A percentile compares a stretch with the other conserved stretches of the same genome.
These are phyloP conservation scores for Dalbergia cochinchinensis DNA, from an alignment of 306 rosid genomes.

Conservation along the genomic window DNA sequence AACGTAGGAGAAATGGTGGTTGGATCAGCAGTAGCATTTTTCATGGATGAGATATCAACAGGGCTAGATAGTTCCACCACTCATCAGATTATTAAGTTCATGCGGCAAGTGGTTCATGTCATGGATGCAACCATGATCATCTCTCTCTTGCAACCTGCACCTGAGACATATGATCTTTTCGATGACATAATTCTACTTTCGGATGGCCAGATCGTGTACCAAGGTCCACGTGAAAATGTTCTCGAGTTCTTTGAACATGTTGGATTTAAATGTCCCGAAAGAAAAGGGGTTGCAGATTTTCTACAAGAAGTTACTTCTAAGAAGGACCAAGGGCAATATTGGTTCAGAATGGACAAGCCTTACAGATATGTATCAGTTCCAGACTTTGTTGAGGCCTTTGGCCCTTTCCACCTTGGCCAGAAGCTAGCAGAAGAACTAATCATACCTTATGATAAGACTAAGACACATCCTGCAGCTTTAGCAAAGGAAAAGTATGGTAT, in stretches of 20 bases:
- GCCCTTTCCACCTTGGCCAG: slow-evolving; percentile 56
- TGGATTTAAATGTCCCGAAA: not conserved
- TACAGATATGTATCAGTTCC: slow-evolving; percentile 44
- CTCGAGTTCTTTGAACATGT: not conserved
- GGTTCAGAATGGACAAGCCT: not conserved
- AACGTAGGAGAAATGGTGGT: slow-evolving; percentile 78
- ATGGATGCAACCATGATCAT: not conserved
- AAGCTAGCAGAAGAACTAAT: slow-evolving; percentile 49
- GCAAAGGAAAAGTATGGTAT: slow-evolving; percentile 33
- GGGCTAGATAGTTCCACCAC: slow-evolving; percentile 82
- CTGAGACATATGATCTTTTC: not conserved
- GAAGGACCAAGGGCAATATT: not conserved
- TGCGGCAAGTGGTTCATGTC: not conserved
- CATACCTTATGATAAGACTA: slow-evolving; percentile 59
- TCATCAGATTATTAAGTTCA: slow-evolving; percentile 62
- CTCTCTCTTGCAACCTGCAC: not conserved
- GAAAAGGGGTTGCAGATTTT: not conserved
- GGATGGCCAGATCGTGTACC: not conserved
- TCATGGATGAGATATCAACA: slow-evolving; percentile 85
- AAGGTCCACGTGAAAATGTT: not conserved
- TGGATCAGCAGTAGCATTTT: slow-evolving; percentile 73
- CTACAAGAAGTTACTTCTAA: not conserved
- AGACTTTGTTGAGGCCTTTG: slow-evolving; percentile 58
- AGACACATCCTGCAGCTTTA: slow-evolving; percentile 70
- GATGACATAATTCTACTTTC: not conserved